Conservation (phyloP, 495 filamentous ascomycete species). For the Staphylotrichum longicolle region DNA sequence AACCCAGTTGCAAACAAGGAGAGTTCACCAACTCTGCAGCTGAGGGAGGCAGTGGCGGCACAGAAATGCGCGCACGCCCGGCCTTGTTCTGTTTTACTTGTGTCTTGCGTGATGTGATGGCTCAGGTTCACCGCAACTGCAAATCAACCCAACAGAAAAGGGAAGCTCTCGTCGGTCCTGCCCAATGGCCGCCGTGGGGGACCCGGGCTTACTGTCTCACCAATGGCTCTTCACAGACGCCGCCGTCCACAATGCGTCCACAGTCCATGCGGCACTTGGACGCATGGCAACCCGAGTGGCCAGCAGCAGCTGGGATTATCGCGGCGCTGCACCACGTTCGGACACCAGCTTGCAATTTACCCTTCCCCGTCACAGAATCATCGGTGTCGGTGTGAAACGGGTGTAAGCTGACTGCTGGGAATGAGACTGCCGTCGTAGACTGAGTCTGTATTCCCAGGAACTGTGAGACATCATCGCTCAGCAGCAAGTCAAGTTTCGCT, state of each 20-base stretch:
- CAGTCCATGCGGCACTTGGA: not conserved
- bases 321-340: slow-evolving; percentile 5
- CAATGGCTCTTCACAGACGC: not conserved
- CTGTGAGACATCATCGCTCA: too few species aligned
- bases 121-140: slow-evolving; percentile 8
- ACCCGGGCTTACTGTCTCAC: not conserved
- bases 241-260: not conserved
- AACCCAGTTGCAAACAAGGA: not conserved
- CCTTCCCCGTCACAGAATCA: not conserved
- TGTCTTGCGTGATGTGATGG: not conserved
- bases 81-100: too few species aligned
- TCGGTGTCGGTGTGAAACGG: not conserved
- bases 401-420: not conserved
- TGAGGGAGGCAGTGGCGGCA: slow-evolving; percentile 11
- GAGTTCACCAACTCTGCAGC: not conserved
- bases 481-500: too few species aligned
- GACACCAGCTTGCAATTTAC: slow-evolving; percentile 6
- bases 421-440: too few species aligned
- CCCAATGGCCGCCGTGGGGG: slow-evolving; percentile 5
- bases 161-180: slow-evolving; percentile 9
- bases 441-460: too few species aligned
- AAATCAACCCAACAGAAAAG: slow-evolving; percentile 6
- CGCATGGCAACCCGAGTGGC: slow-evolving; percentile 4
- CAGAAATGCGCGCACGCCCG: slow-evolving; percentile 1
- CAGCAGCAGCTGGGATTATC: slow-evolving; percentile 6